Base-by-base conservation (phyloP, 2,329 filamentous ascomycete genomes). In the Escovopsis sp. region DNA sequence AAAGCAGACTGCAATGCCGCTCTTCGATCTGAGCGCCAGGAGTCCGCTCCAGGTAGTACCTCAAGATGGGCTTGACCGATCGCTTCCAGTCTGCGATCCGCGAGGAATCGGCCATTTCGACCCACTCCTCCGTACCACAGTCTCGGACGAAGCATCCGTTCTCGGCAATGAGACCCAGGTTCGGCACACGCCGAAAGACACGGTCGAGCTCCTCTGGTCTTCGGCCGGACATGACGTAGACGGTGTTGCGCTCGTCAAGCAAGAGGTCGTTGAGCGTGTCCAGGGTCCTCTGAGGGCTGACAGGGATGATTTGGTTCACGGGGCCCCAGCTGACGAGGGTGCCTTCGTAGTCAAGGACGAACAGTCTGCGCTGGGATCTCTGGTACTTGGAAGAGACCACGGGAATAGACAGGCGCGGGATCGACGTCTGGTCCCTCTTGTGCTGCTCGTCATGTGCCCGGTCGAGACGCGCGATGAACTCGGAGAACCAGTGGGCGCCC, bases 181-280 rank as follows among this genome's bases (percentile, higher is more conserved):
- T 81, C 5, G 84, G 82, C 2, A 95, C 81, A 20, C 82, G 76
- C 40, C 80, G 79, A 69, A 96, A 95, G 1, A 93, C 70, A 5
- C 81, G 76, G 50, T 94, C 86, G 30, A 95, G 77, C 53, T 95
- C 87, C 52, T 93, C 84, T 0, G 87, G 84, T 50, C 80, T 83
- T 30, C 86, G 79, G 8, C 84, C 81, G 42, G 86, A 94, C 86
- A 94, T 96, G 49, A 96, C 79, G 53, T 94, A 96, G 24, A 96
- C 82, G 2, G 79, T 78, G 54, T 96, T 96, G 46, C 74, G 76
- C 16, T 80, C 75, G 53, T 94, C 87, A 9, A 81, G 68, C 9
- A 91, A 70, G 12, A 96, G 65, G 44, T 94, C 86, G 45, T 82
- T 87, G 12, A 96, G 63, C 0, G 86, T 78, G 46, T 88, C 83